Percentiles rank a stretch among this genome's conserved stretches.
Conservation (phyloP, 1,284 basidiomycete species). For the Cystobasidium pallidum region DNA sequence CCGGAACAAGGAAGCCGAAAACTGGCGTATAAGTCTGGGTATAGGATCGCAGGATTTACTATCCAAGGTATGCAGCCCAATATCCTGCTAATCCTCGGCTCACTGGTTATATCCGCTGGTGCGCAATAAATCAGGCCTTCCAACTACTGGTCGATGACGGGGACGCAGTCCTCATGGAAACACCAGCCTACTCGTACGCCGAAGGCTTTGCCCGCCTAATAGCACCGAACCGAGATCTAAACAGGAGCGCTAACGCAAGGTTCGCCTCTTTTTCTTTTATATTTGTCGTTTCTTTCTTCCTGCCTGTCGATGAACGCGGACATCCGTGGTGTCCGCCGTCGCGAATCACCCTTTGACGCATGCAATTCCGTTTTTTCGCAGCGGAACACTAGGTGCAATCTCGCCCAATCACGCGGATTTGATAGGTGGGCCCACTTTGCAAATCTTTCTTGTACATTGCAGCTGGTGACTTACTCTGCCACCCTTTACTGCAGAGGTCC, state of each 20-base stretch:
- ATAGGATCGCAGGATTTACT: slow-evolving; percentile 85
- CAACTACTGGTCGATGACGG: slow-evolving; percentile 71
- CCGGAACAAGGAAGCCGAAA: slow-evolving; percentile 61
- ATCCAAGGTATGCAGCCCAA: slow-evolving; percentile 66
- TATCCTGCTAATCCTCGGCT: no score
- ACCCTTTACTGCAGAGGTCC: slow-evolving; percentile 63
- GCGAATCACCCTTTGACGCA: slow-evolving; percentile 9
- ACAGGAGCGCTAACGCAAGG: slow-evolving; percentile 34
- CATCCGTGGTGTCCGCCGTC: not conserved
- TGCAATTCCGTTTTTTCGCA: slow-evolving; percentile 43
- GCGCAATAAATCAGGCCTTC: slow-evolving; percentile 59
- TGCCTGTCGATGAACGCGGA: not conserved
- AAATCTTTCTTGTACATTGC: not conserved
- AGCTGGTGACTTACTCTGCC: not conserved
- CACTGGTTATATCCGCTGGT: not conserved
- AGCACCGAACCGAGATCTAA: slow-evolving; percentile 13
- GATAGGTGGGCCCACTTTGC: slow-evolving; percentile 62
- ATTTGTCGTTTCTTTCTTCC: slow-evolving; percentile 50
- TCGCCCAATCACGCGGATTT: slow-evolving; percentile 64
- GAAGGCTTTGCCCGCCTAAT: slow-evolving; percentile 32
- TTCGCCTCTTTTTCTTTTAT: slow-evolving; percentile 10
- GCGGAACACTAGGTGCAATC: slow-evolving; percentile 57
- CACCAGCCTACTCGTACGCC: slow-evolving; percentile 68
- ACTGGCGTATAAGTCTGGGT: slow-evolving; percentile 77
- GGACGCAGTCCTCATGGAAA: slow-evolving; percentile 80